Base-by-base conservation (phyloP, 1,284 basidiomycete genomes). In the Athelia sp. region DNA sequence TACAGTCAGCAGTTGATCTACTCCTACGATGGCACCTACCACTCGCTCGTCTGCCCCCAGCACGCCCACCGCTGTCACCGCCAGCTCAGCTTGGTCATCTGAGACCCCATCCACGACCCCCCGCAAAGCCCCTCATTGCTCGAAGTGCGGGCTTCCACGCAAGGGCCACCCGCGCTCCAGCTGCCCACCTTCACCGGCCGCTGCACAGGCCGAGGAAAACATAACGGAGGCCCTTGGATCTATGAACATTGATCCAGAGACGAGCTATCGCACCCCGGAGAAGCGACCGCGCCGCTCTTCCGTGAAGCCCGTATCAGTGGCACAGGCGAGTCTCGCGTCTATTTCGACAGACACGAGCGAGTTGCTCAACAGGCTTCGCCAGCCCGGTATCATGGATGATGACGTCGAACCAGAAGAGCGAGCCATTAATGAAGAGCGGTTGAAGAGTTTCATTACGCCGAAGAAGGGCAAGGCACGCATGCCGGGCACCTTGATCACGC, bases 91-190 rank as follows among this genome's bases (percentile, higher is more conserved):
- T 8, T 6, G 26, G 43, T 15, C 48, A 49, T 15, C 26, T 15
- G 14, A 17, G 18, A 15, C 38, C 24, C 55, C 63, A 13, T 52
- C 49, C 26, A 40, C 49, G 14, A 36, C 53, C 11, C 52, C 62
- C 2, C 66, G 77, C 23, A 77, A 77, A 47, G 56, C 58, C 2
- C 78, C 72, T 40, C 70, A 66, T 46, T 83, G 81, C 61, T 71
- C 66, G 36, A 74, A 74, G 54, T 83, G 81, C 61, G 68, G 71
- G 50, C 72, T 72, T 17, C 77, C 78, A 0, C 69, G 72, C 48
- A 69, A 66, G 32, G 80, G 80, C 0, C 81, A 83, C 54, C 79
- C 79, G 13, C 74, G 78, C 31, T 75, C 75, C 0, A 79, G 80
- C 3, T 83, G 81, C 58, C 77, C 77, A 1, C 73, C 66, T 50